Conservation (phyloP, 2,329 filamentous ascomycete species). For the Cercospora brassicicola region DNA sequence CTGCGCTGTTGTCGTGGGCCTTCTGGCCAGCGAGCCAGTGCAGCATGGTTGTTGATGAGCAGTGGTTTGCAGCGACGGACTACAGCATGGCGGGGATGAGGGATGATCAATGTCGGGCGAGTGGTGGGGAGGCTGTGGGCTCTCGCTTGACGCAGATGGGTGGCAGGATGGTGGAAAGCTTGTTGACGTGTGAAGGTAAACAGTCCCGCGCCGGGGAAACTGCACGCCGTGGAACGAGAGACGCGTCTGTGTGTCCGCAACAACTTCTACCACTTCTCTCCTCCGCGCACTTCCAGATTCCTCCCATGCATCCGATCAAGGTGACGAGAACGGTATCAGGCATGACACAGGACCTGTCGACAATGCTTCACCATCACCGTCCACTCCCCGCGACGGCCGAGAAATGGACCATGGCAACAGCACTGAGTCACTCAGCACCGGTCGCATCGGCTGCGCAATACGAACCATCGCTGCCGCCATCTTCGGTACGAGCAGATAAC, state of each 20-base stretch:
- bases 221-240: background rate
- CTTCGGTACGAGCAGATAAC: background rate
- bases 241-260: background rate
- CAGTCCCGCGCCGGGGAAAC: background rate
- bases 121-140: background rate
- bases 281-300: background rate
- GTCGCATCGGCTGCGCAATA: background rate
- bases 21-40: slow-evolving; percentile 40
- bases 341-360: background rate
- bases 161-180: background rate
- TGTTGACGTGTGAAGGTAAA: slow-evolving; percentile 3
- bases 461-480: background rate
- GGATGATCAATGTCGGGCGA: background rate
- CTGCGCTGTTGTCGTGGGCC: slow-evolving; percentile 31
- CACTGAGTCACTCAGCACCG: background rate
- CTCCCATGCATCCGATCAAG: background rate
- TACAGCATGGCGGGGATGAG: slow-evolving; percentile 10
- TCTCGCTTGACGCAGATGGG: background rate
- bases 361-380: background rate
- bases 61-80: background rate
- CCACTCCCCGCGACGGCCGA: background rate
- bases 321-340: background rate
- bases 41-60: slow-evolving; percentile 31
- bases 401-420: background rate
- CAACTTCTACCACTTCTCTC: too few relatives aligned